Percentiles rank a stretch among this genome's conserved stretches.
Evolutionary conservation across 164 flowering plant genomes (phyloP).

Genomic region (Cinnamomum micranthum): DNA sequence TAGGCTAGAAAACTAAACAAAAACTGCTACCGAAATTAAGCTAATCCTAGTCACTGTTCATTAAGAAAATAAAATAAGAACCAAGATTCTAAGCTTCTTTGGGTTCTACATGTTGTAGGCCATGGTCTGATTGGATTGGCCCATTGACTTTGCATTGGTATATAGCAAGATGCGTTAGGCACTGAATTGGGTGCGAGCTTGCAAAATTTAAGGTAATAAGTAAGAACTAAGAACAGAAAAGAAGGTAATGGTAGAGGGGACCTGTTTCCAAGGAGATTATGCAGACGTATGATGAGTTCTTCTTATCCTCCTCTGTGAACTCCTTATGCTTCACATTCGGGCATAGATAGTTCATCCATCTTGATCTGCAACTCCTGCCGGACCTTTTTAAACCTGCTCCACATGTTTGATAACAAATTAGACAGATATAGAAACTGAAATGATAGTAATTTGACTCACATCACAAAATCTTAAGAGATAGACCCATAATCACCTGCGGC

Average conservation of each 20-base stretch:
- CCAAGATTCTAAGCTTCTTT: too few relatives aligned
- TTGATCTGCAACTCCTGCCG: slow-evolving; percentile 3
- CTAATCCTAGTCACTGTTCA: too few relatives aligned
- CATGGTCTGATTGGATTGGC: too few relatives aligned
- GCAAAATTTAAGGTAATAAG: too few relatives aligned
- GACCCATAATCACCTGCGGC: slow-evolving; percentile 16
- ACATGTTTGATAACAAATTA: not conserved
- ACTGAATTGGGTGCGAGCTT: too few relatives aligned
- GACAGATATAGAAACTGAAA: not conserved
- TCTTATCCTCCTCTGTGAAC: slow-evolving; percentile 2
- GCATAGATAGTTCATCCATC: slow-evolving; percentile 5
- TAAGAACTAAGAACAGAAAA: not conserved
- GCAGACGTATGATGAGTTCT: slow-evolving; percentile 1
- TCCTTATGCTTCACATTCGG: slow-evolving; percentile 1
- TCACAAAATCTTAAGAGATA: not conserved
- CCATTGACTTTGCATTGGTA: too few relatives aligned
- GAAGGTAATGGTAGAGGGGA: not conserved
- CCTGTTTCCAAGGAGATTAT: slow-evolving; percentile 7
- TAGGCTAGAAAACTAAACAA: too few relatives aligned
- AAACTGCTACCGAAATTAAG: too few relatives aligned
- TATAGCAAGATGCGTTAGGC: too few relatives aligned
- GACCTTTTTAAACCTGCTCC: slow-evolving; percentile 1
- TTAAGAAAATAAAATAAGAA: too few relatives aligned
- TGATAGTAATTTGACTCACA: not conserved
- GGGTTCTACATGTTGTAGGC: too few relatives aligned